Evolutionary conservation across 2,329 filamentous ascomycete species (phyloP), one percentile per base, ranked within the genome.

Genomic region (Cyanodermella asteris): DNA sequence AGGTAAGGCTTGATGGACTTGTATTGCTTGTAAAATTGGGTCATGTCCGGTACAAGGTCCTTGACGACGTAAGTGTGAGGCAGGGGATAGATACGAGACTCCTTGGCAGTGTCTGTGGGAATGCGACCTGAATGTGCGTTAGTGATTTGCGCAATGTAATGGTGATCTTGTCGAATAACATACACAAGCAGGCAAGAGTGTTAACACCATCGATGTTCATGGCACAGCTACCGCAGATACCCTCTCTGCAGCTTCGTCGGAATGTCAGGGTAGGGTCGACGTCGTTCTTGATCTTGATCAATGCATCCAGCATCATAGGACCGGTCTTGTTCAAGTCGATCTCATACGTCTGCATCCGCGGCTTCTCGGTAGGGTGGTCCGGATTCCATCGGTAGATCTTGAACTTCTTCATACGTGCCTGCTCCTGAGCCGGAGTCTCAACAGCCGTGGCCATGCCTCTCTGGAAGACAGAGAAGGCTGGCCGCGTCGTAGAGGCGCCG

Each of bases 121-220:
- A 97, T 97, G 38, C 84, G 80, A 67, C 84, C 82, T 93, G 41
- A 33, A 30, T 26, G 24, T 16, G 24, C 17, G 13, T 18, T 3
- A 13, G 13, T 7, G n/a, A 13, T 13, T 7, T 17, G 1, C 5
- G 11, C 4, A 16, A 5, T 8, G 11, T 20, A 8, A 18, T 10
- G 22, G 14, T 11, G 15, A 3, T 16, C n/a, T 8, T 13, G 3
- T 12, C n/a, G 9, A 9, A 12, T 13, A n/a, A 70, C 75, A 41
- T 77, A 91, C 87, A 97, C 47, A 97, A 59, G 56, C 87, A 97
- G 39, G 87, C 87, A 43, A 97, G 58, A 29, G 87, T 97, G 61
- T 97, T 97, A 44, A 90, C 76, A 50, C 87, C 87, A 51, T 94
- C 90, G 50, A 97, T 94, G 64, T 97, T 97, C 87, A 97, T 97